Evolutionary conservation across 2,329 filamentous ascomycete species (phyloP).

Genomic region (Claviceps sp.): DNA sequence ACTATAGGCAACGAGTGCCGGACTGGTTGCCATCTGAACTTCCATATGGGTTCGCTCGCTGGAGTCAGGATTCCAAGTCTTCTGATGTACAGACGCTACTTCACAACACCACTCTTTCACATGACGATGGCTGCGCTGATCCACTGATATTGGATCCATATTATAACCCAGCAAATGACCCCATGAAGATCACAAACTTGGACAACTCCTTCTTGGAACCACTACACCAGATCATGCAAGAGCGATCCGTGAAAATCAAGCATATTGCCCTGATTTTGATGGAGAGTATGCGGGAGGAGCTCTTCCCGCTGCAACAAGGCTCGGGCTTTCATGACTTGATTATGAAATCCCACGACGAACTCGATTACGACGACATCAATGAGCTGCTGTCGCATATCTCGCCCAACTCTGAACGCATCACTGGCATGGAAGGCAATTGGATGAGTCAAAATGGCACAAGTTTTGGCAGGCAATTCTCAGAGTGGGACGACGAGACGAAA

Average conservation of each 20-base stretch:
- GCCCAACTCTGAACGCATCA: constrained; percentile 12
- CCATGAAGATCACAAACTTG: constrained; percentile 26
- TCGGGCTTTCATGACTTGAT: constrained; percentile 22
- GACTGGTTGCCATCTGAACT: constrained; percentile 16
- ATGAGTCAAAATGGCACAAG: constrained; percentile 6
- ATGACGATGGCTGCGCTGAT: constrained; percentile 1
- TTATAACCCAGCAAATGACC: constrained; percentile 24
- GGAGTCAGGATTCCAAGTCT: constrained; percentile 14
- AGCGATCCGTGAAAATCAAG: constrained; percentile 23
- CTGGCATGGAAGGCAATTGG: constrained; percentile 10
- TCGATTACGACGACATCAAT: constrained; percentile 11
- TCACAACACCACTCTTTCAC: not conserved
- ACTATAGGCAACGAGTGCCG: constrained; percentile 14
- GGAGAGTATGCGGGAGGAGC: constrained; percentile 30
- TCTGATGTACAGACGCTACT: not conserved
- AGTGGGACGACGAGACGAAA: constrained; percentile 9
- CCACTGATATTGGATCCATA: constrained; percentile 3
- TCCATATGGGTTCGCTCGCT: constrained; percentile 18
- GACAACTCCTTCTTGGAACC: constrained; percentile 17
- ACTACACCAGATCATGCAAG: constrained; percentile 13
- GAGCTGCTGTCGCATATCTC: constrained; percentile 12
- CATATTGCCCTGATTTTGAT: constrained; percentile 28
- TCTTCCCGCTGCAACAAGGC: constrained; percentile 28
- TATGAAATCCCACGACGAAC: constrained; percentile 19
- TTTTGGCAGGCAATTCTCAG: not conserved